Conservation (phyloP, 2,329 filamentous ascomycete genomes). For the Stachybotrys chartarum region DNA sequence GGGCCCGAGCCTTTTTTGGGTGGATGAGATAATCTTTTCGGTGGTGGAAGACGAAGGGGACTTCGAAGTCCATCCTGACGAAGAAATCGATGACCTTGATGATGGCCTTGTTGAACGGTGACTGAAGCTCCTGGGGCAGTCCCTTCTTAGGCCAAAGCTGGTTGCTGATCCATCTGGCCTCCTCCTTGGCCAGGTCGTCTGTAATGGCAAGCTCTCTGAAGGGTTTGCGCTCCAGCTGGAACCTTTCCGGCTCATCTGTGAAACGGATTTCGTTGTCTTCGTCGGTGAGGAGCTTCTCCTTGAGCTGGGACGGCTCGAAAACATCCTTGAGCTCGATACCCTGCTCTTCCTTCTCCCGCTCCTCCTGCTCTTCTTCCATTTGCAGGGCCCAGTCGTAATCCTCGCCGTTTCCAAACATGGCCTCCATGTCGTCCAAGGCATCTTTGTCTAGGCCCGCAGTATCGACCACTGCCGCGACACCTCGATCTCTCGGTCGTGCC, state of each 20-base stretch:
- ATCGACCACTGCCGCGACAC: constrained; percentile 64
- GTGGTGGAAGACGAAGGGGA: constrained; percentile 96
- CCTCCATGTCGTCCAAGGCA: constrained; percentile 90
- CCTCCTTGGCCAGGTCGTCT: constrained; percentile 81
- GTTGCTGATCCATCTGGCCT: constrained; percentile 85
- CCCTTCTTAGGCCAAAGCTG: constrained; percentile 85
- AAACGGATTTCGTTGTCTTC: constrained; percentile 88
- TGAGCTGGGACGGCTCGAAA: constrained; percentile 91
- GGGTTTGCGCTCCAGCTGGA: constrained; percentile 82
- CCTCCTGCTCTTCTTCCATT: constrained; percentile 78
- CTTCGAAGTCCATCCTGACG: constrained; percentile 88
- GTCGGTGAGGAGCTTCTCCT: constrained; percentile 91
- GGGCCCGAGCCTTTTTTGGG: constrained; percentile 61
- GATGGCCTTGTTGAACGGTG: constrained; percentile 81
- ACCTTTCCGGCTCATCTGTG: constrained; percentile 86
- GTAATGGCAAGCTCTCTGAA: constrained; percentile 78
- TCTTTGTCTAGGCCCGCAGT: constrained; percentile 84
- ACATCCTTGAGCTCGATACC: constrained; percentile 93
- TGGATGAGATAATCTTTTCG: constrained; percentile 97
- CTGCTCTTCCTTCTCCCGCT: constrained; percentile 70
- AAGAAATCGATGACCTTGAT: constrained; percentile 93
- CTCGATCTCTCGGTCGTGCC: constrained; percentile 67
- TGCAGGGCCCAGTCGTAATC: constrained; percentile 95
- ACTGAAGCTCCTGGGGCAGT: constrained; percentile 62
- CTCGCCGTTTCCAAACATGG: constrained; percentile 90